These are phyloP conservation scores for Arctium lappa DNA, from an alignment of 129 eudicot species.

Conservation along the genomic window DNA sequence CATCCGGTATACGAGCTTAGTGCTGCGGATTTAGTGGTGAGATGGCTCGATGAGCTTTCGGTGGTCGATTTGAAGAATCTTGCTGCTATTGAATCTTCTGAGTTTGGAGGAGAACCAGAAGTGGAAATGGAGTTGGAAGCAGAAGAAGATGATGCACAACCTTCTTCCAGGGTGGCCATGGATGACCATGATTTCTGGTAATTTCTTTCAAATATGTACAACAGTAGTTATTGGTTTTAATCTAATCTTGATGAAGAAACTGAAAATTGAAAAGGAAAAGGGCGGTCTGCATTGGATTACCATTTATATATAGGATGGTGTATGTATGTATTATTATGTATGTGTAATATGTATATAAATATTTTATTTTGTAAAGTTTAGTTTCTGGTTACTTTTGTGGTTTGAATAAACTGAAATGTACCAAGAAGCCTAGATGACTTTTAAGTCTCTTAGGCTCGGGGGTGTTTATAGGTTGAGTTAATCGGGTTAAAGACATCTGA, in stretches of 20 bases:
- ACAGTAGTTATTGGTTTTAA: conserved; percentile 36
- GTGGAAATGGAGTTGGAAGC: conserved; percentile 82
- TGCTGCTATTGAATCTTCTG: conserved; percentile 66
- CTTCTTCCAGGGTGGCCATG: conserved; percentile 44
- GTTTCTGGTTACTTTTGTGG: background rate
- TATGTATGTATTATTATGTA: conserved; percentile 16
- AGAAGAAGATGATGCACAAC: conserved; percentile 42
- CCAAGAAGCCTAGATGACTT: too few species aligned
- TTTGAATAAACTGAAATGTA: background rate
- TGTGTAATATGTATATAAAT: conserved; percentile 19
- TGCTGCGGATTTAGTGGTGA: conserved; percentile 91
- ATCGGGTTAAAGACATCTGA: too few species aligned
- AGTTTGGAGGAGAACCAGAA: conserved; percentile 46
- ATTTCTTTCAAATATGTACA: conserved; percentile 44
- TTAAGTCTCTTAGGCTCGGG: too few species aligned
- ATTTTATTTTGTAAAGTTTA: conserved; percentile 2
- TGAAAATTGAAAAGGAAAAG: conserved; percentile 8
- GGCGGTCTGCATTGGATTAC: conserved; percentile 44
- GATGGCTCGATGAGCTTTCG: conserved; percentile 78
- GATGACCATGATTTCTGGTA: conserved; percentile 77
- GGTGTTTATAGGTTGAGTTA: too few species aligned
- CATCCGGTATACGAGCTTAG: conserved; percentile 92
- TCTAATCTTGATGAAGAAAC: conserved; percentile 30
- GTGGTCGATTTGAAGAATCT: conserved; percentile 91
- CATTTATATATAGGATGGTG: conserved; percentile 24